Percentiles rank a stretch among this genome's conserved stretches.
phyloP scores from a whole-genome alignment of 2,329 filamentous ascomycete genomes.

The Colletotrichum sp. region DNA sequence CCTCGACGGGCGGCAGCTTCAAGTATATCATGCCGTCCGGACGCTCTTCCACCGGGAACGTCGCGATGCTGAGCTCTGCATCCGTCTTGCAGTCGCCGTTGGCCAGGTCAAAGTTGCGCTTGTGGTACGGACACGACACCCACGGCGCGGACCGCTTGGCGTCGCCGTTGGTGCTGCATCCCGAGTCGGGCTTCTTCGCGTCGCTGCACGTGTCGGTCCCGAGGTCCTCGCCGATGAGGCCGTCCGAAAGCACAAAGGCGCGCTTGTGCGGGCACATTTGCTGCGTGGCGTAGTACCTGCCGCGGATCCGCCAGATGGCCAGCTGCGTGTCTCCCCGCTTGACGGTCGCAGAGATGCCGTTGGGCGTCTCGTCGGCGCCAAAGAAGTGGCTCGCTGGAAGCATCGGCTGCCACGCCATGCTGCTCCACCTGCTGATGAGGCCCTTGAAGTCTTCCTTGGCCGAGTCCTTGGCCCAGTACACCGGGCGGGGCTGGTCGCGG shows the following conservation, averaged over 20 bases:
- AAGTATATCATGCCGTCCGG: constrained; percentile 79
- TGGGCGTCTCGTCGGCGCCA: constrained; percentile 65
- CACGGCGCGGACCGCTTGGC: constrained; percentile 58
- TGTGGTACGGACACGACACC: constrained; percentile 88
- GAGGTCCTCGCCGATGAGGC: constrained; percentile 74
- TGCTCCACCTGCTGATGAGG: constrained; percentile 66
- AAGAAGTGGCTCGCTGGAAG: constrained; percentile 74
- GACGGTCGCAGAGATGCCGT: constrained; percentile 77
- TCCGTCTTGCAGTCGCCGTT: constrained; percentile 79
- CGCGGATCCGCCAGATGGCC: constrained; percentile 83
- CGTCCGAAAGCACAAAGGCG: constrained; percentile 87
- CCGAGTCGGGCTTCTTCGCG: constrained; percentile 35
- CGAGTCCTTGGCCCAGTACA: constrained; percentile 76
- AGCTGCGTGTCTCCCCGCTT: constrained; percentile 91
- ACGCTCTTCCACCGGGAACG: constrained; percentile 78
- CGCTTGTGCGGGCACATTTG: constrained; percentile 96
- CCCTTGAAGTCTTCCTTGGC: constrained; percentile 75
- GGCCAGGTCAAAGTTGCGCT: constrained; percentile 83
- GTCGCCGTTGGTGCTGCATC: constrained; percentile 29
- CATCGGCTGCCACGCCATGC: constrained; percentile 79
- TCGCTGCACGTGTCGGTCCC: constrained; percentile 33
- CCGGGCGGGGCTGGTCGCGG: constrained; percentile 75
- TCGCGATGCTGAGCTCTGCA: constrained; percentile 77
- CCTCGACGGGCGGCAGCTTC: constrained; percentile 79
- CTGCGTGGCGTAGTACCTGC: constrained; percentile 83